Percentiles rank a stretch among this genome's conserved stretches.
These are phyloP conservation scores for Ambrosiella xylebori DNA, from an alignment of 2,329 filamentous ascomycete genomes.

Conservation along the genomic window DNA sequence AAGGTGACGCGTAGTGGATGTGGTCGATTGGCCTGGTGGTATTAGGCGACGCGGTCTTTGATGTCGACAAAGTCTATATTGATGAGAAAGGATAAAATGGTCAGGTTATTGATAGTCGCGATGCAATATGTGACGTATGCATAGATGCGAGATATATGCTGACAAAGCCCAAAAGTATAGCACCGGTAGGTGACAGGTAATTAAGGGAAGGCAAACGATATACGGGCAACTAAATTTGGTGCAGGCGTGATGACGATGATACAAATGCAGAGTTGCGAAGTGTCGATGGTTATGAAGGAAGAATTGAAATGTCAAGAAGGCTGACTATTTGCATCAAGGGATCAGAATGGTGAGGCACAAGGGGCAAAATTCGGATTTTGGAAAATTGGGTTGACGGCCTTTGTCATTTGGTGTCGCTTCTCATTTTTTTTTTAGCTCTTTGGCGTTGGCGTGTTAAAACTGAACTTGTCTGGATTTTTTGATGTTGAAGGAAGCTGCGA, in stretches of 20 bases:
- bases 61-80: conserved; percentile 1
- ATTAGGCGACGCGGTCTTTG: conserved; percentile 4
- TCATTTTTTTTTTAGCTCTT: not conserved
- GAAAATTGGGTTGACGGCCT: conserved; percentile 1
- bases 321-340: not conserved
- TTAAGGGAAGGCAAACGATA: not conserved
- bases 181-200: not conserved
- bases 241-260: not conserved
- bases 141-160: not conserved
- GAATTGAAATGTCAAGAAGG: not conserved
- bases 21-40: conserved; percentile 3
- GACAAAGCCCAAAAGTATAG: not conserved
- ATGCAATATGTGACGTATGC: not conserved
- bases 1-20: conserved; percentile 32
- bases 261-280: not conserved
- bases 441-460: not conserved
- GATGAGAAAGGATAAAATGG: not conserved
- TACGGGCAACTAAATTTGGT: not conserved
- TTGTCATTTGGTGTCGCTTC: conserved; percentile 15
- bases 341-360: conserved; percentile 2
- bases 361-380: conserved; percentile 4
- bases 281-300: not conserved
- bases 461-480: not conserved
- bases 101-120: not conserved
- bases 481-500: not conserved